These are phyloP conservation scores for Ogataea minuta DNA, from an alignment of 805 yeast species.

Conservation along the genomic window DNA sequence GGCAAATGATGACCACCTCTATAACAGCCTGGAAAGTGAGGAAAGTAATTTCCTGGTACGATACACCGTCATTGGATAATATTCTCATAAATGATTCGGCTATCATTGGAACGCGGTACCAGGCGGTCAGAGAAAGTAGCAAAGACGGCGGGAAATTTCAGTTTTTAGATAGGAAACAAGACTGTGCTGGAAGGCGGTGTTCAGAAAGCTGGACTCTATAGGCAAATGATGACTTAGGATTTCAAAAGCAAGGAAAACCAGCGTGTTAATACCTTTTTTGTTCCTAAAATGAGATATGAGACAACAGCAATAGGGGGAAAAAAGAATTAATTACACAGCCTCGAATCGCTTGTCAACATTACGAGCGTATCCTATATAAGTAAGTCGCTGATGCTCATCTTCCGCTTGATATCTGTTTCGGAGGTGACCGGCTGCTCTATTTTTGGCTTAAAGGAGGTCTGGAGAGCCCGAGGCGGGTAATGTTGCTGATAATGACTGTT, in stretches of 20 bases:
- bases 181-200: no score
- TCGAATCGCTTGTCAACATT: not conserved
- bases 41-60: constrained; percentile 45
- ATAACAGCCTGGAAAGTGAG: constrained; percentile 88
- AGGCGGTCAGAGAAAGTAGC: constrained; percentile 4
- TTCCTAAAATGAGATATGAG: not conserved
- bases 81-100: constrained; percentile 6
- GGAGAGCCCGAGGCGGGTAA: constrained; percentile 11
- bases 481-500: constrained; percentile 9
- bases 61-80: constrained; percentile 13
- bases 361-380: constrained; percentile 9
- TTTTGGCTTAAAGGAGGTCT: constrained; percentile 7
- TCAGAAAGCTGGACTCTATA: no score
- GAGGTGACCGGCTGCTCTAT: constrained; percentile 6
- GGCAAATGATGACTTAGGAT: not conserved
- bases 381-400: constrained; percentile 26
- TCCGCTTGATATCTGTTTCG: constrained; percentile 20
- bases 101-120: constrained; percentile 8
- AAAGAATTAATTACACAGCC: constrained; percentile 4
- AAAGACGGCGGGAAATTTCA: not conserved
- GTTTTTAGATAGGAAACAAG: not conserved
- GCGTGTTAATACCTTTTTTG: not conserved
- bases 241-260: not conserved
- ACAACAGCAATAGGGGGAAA: not conserved
- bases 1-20: constrained; percentile 83